Evolutionary conservation across 331 rosid genomes (phyloP), one percentile per base, ranked within the genome.

Genomic region (Stylosanthes scabra): DNA sequence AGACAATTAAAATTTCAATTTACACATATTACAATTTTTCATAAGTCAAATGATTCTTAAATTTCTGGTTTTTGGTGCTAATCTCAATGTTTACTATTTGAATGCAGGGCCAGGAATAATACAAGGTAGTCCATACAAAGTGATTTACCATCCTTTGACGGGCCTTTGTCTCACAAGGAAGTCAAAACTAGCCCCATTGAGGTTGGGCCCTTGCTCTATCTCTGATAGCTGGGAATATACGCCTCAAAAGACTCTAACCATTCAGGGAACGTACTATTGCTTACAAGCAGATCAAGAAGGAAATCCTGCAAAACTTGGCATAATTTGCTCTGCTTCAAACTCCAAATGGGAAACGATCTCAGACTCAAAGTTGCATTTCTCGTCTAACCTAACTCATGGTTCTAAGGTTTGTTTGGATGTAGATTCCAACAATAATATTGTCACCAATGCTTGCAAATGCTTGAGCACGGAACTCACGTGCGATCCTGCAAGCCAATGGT

Each of bases 401-500:
- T 45, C 94, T 15, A 7, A 49, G 14, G 92, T 87, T 34, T 94
- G 99, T 82, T 66, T 94, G 7, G 97, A 94, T 52, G 91, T 88
- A 0, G 90, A 88, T 52, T 76, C 88, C 46, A 68, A 73, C 75
- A 88, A 88, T 51, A 51, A 2, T 7, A 52, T 94, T 47, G 81
- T 91, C 69, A 88, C 97, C 55, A 91, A 80, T 70, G 72, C 81
- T 34, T 94, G 99, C 78, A 91, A 85, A 67, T 94, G 99, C 74
- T 78, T 94, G 68, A 83, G 78, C 61, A 27, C 67, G 34, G 97
- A 89, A 56, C 50, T 8, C 0, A 25, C 66, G 4, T 94, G 99
- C 16, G 90, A 91, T 83, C 97, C 97, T 1, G 86, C 41, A 28
- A 90, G 88, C 83, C 99, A 94, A 51, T 94, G 99, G 99, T 91